Conservation (phyloP, 140 eudicot genomes). For the Oenanthe javanica region DNA sequence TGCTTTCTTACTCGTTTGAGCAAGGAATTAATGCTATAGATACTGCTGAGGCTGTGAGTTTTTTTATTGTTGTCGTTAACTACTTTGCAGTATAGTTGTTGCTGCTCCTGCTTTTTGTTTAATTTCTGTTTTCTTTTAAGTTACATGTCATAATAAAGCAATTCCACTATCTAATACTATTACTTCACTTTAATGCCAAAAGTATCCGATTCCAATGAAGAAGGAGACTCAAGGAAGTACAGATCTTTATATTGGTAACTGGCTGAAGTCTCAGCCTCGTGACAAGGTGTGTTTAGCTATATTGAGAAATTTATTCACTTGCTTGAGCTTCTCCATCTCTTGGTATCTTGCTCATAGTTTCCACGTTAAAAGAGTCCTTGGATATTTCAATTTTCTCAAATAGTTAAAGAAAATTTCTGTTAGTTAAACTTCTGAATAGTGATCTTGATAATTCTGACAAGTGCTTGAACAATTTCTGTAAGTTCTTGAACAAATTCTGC, state of each 20-base stretch:
- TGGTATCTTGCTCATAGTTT: not conserved
- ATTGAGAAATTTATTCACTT: not conserved
- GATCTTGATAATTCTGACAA: not conserved
- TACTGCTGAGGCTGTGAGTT: constrained; percentile 78
- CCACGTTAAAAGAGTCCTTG: not conserved
- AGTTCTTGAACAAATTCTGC: not conserved
- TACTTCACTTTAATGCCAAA: not conserved
- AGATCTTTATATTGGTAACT: constrained; percentile 70
- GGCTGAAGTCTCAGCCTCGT: constrained; percentile 92
- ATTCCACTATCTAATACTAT: not conserved
- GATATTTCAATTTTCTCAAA: not conserved
- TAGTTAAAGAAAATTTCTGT: too few relatives aligned
- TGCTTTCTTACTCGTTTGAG: constrained; percentile 68
- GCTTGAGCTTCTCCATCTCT: not conserved
- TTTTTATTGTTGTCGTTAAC: not conserved
- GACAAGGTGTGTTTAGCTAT: constrained; percentile 53
- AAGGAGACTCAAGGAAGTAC: constrained; percentile 95
- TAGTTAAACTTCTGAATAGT: not conserved
- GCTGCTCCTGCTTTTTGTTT: not conserved
- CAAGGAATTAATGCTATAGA: constrained; percentile 78
- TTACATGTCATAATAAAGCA: not conserved
- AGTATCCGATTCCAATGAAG: constrained; percentile 84
- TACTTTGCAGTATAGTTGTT: not conserved
- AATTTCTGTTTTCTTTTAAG: not conserved
- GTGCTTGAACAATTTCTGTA: not conserved